These are phyloP conservation scores for Madurella fahalii DNA, from an alignment of 2,329 filamentous ascomycete species.

Conservation along the genomic window DNA sequence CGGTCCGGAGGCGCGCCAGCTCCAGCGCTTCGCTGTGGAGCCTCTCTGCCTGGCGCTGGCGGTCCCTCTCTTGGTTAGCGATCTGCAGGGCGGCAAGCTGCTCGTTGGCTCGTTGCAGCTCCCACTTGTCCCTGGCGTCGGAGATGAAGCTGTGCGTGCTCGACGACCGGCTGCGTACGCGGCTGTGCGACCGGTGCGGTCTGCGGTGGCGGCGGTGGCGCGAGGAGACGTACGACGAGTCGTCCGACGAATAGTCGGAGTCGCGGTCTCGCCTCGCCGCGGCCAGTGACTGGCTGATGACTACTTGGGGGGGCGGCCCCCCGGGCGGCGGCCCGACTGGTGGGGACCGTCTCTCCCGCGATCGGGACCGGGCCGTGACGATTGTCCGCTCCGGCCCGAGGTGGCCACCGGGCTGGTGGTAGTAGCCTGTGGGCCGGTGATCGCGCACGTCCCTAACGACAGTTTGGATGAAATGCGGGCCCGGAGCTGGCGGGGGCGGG, in stretches of 20 bases:
- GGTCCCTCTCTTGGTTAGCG: conserved; percentile 20
- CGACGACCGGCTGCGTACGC: conserved; percentile 24
- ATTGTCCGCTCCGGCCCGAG: conserved; percentile 43
- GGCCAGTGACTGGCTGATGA: conserved; percentile 12
- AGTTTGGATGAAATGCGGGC: conserved; percentile 44
- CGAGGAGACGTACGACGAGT: conserved; percentile 29
- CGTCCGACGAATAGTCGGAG: conserved; percentile 40
- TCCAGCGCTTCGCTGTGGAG: conserved; percentile 21
- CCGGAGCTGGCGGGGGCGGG: conserved; percentile 18
- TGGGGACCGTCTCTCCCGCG: conserved; percentile 45
- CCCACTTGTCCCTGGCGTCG: conserved; percentile 32
- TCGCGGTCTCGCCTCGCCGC: conserved; percentile 1
- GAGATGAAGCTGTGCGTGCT: conserved; percentile 32
- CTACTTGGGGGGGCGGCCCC: conserved; percentile 30
- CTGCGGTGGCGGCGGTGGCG: conserved; percentile 32
- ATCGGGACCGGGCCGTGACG: conserved; percentile 41
- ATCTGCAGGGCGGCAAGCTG: conserved; percentile 45
- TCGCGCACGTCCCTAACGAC: conserved; percentile 25
- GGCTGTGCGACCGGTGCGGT: conserved; percentile 36
- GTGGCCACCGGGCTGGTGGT: conserved; percentile 36
- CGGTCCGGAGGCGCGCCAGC: conserved; percentile 2
- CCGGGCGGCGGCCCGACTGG: conserved; percentile 31
- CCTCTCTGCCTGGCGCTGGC: conserved; percentile 31
- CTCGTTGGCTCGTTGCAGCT: conserved; percentile 33
- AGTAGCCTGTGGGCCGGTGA: conserved; percentile 38